Conservation (phyloP, 2,329 filamentous ascomycete genomes). For the Aspergillus versicolor region DNA sequence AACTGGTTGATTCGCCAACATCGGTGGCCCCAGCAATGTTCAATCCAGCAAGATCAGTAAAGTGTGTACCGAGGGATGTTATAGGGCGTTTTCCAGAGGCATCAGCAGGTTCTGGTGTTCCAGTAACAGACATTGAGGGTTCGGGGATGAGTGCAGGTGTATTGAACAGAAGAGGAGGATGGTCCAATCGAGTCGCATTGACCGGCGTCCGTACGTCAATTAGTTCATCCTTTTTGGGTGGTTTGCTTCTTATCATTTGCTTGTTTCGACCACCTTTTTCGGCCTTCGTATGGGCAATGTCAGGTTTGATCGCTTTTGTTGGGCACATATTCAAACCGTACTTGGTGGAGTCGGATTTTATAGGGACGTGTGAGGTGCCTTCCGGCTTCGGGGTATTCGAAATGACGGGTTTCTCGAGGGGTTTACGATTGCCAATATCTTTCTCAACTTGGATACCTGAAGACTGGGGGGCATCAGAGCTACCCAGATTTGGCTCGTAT, state of each 20-base stretch:
- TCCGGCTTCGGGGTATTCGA: background rate
- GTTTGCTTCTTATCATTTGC: background rate
- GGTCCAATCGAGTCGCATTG: background rate
- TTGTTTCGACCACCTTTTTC: background rate
- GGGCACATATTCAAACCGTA: constrained; percentile 14
- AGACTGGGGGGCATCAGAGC: background rate
- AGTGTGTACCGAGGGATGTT: background rate
- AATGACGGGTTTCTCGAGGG: background rate
- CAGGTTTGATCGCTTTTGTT: background rate
- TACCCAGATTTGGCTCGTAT: constrained; percentile 5
- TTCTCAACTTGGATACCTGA: background rate
- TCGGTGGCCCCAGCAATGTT: background rate
- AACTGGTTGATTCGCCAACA: background rate
- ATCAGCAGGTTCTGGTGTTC: background rate
- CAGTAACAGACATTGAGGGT: background rate
- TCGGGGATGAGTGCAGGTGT: constrained; percentile 22
- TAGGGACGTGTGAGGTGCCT: constrained; percentile 1
- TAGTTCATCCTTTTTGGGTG: constrained; percentile 4
- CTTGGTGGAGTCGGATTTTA: constrained; percentile 18
- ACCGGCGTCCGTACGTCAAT: constrained; percentile 15
- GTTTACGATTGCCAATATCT: background rate
- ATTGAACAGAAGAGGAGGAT: constrained; percentile 13
- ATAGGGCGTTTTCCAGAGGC: background rate
- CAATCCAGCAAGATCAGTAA: constrained; percentile 10
- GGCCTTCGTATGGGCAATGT: background rate